phyloP scores from a whole-genome alignment of 1,139 yeast genomes.

The Kodamaea sp. region DNA sequence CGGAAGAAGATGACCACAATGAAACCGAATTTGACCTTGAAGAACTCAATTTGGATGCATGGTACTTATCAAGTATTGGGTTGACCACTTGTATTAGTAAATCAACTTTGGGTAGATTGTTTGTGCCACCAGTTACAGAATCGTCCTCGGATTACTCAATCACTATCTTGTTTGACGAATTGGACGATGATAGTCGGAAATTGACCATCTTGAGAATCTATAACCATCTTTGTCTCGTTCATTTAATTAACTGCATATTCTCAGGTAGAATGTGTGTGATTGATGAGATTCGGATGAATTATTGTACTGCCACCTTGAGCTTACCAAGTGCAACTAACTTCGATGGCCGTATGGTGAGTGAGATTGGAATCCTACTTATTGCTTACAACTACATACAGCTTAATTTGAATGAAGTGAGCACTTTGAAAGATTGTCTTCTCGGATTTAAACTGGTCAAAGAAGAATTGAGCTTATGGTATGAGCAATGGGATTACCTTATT shows the following conservation, averaged over 20 bases:
- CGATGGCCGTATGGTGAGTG: constrained; percentile 82
- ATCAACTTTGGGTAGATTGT: constrained; percentile 31
- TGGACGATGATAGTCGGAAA: constrained; percentile 46
- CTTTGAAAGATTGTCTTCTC: constrained; percentile 22
- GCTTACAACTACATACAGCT: constrained; percentile 60
- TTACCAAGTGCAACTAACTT: constrained; percentile 69
- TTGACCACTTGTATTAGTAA: constrained; percentile 54
- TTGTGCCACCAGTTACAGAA: constrained; percentile 4
- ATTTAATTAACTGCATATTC: constrained; percentile 62
- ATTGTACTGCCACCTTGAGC: constrained; percentile 59
- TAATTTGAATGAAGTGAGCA: constrained; percentile 21
- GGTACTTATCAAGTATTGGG: constrained; percentile 59
- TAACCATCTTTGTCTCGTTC: constrained; percentile 72
- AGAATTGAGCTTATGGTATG: constrained; percentile 57
- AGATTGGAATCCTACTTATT: constrained; percentile 60
- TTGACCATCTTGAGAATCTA: constrained; percentile 58
- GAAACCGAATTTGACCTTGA: constrained; percentile 13
- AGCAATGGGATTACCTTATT: constrained; percentile 69
- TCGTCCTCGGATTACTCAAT: constrained; percentile 19
- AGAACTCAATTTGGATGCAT: constrained; percentile 48
- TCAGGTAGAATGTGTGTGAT: constrained; percentile 74
- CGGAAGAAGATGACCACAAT: constrained; percentile 6
- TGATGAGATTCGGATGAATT: constrained; percentile 60
- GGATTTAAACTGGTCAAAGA: constrained; percentile 25
- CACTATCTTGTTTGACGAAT: constrained; percentile 28